phyloP scores from a whole-genome alignment of 768 basidiomycete genomes.

The Steccherinum ochraceum region DNA sequence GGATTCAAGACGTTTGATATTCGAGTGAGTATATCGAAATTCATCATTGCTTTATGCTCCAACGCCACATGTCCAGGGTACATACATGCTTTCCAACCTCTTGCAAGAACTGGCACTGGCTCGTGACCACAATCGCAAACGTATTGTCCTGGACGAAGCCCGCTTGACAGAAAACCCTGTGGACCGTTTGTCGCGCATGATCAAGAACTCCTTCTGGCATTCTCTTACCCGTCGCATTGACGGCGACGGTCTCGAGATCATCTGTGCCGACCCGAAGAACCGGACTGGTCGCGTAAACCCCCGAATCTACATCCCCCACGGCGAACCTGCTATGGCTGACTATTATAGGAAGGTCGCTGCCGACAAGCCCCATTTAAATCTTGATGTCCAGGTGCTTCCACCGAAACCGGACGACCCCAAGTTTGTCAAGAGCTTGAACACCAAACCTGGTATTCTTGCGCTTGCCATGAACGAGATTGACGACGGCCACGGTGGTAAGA shows the following conservation, averaged over 20 bases:
- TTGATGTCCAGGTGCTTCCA: slow-evolving; percentile 90
- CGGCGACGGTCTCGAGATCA: slow-evolving; percentile 94
- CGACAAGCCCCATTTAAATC: slow-evolving; percentile 89
- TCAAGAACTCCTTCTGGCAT: slow-evolving; percentile 97
- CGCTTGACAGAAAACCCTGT: slow-evolving; percentile 97
- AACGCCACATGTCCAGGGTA: slow-evolving; percentile 51
- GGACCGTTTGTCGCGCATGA: slow-evolving; percentile 94
- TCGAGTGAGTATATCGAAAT: slow-evolving; percentile 59
- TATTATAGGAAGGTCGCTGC: slow-evolving; percentile 89
- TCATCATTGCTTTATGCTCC: background rate
- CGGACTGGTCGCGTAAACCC: slow-evolving; percentile 85
- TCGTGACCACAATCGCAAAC: slow-evolving; percentile 89
- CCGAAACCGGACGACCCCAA: slow-evolving; percentile 77
- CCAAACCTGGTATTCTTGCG: slow-evolving; percentile 90
- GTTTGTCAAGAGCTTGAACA: slow-evolving; percentile 90
- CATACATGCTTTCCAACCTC: slow-evolving; percentile 98
- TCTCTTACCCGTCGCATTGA: slow-evolving; percentile 95
- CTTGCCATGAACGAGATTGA: slow-evolving; percentile 92
- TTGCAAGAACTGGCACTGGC: slow-evolving; percentile 98
- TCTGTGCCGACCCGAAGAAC: slow-evolving; percentile 98
- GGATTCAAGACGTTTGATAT: slow-evolving; percentile 98
- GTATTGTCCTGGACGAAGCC: slow-evolving; percentile 98
- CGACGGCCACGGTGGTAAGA: slow-evolving; percentile 70
- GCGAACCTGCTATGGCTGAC: slow-evolving; percentile 90
- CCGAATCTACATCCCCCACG: slow-evolving; percentile 91